phyloP scores from a whole-genome alignment of 2,329 filamentous ascomycete species.

The Pyrenophora graminea region DNA sequence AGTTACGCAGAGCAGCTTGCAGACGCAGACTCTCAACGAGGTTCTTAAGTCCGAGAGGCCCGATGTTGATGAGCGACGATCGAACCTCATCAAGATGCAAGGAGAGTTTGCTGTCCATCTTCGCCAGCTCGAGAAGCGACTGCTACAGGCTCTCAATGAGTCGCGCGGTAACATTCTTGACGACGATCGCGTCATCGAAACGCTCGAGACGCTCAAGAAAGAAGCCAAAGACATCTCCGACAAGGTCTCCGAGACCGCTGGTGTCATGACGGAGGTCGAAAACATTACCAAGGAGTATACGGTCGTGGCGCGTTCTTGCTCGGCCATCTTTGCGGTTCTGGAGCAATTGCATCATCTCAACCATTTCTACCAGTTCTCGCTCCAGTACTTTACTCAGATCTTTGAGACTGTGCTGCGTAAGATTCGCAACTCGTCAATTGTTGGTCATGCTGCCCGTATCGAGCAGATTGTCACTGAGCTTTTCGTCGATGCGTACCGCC shows the following conservation, averaged over 20 bases:
- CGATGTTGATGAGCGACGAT: constrained; percentile 93
- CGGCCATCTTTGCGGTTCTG: constrained; percentile 93
- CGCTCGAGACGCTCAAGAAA: constrained; percentile 94
- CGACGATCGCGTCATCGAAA: constrained; percentile 97
- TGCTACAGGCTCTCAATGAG: constrained; percentile 94
- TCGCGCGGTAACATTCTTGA: constrained; percentile 97
- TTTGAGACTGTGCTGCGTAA: constrained; percentile 88
- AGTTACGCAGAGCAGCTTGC: constrained; percentile 96
- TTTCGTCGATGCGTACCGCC: constrained; percentile 88
- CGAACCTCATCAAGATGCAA: constrained; percentile 97
- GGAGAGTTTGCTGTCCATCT: constrained; percentile 99
- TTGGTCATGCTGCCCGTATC: constrained; percentile 76
- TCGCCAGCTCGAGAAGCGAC: constrained; percentile 88
- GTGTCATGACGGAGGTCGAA: constrained; percentile 97
- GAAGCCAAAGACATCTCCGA: constrained; percentile 93
- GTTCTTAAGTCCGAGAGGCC: constrained; percentile 96
- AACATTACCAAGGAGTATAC: constrained; percentile 94
- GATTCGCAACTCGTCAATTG: constrained; percentile 74
- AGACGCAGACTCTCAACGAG: constrained; percentile 96
- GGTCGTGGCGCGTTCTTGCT: constrained; percentile 91
- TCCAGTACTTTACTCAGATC: constrained; percentile 97
- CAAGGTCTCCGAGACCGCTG: constrained; percentile 96
- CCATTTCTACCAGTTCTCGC: constrained; percentile 98
- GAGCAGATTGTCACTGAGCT: constrained; percentile 90
- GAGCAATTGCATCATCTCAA: constrained; percentile 98